A percentile compares a stretch with the other conserved stretches of the same genome.
phyloP scores from a whole-genome alignment of 2,329 filamentous ascomycete genomes.

The Boeremia exigua region DNA sequence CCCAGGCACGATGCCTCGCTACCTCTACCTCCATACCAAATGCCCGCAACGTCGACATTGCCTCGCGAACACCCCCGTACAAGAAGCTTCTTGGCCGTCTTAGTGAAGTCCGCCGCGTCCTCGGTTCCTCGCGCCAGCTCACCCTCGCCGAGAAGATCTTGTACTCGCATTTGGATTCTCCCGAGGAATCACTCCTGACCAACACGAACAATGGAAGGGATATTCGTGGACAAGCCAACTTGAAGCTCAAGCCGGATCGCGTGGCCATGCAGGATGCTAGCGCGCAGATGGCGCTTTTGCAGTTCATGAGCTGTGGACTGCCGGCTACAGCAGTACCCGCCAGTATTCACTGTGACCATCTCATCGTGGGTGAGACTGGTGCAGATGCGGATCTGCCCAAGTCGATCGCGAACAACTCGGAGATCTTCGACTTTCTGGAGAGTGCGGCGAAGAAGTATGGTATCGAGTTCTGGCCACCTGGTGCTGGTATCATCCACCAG shows the following conservation, averaged over 20 bases:
- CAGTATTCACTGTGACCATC: slow-evolving; percentile 98
- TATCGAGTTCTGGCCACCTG: slow-evolving; percentile 53
- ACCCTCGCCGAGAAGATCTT: slow-evolving; percentile 98
- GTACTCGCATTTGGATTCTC: slow-evolving; percentile 90
- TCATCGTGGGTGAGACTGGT: slow-evolving; percentile 94
- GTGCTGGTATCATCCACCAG: slow-evolving; percentile 73
- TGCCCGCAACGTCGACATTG: slow-evolving; percentile 47
- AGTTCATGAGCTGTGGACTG: slow-evolving; percentile 97
- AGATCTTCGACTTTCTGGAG: slow-evolving; percentile 97
- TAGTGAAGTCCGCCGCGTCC: slow-evolving; percentile 73
- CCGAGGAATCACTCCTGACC: slow-evolving; percentile 83
- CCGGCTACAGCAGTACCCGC: slow-evolving; percentile 90
- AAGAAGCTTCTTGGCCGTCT: slow-evolving; percentile 80
- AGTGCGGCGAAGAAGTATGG: slow-evolving; percentile 68
- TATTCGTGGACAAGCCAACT: slow-evolving; percentile 85
- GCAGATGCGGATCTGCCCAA: slow-evolving; percentile 83
- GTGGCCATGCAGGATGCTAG: slow-evolving; percentile 99
- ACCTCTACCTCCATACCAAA: slow-evolving; percentile 38
- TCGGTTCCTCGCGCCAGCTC: slow-evolving; percentile 68
- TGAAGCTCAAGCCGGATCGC: slow-evolving; percentile 96
- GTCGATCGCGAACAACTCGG: slow-evolving; percentile 89
- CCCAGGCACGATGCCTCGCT: slow-evolving; percentile 38
- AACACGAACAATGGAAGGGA: slow-evolving; percentile 82
- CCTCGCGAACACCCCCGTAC: slow-evolving; percentile 76
- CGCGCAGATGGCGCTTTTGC: slow-evolving; percentile 95